These are phyloP conservation scores for Yarrowia osloensis DNA, from an alignment of 805 yeast species.

Conservation along the genomic window DNA sequence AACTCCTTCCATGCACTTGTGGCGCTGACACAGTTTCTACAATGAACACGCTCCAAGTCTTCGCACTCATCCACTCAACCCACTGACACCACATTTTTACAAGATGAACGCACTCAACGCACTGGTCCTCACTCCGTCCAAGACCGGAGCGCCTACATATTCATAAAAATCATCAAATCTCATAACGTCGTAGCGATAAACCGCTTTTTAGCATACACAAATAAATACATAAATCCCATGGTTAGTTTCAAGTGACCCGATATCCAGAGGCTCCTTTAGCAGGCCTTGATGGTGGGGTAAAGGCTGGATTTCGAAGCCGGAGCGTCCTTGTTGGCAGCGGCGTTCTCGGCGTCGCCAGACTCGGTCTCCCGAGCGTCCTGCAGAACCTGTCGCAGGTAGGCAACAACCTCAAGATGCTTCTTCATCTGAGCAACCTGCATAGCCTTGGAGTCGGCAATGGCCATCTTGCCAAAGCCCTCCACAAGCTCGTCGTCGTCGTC, in stretches of 20 bases:
- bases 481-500: constrained; percentile 26
- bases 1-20: too few relatives aligned
- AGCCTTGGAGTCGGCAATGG: constrained; percentile 29
- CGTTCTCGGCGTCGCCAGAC: background rate
- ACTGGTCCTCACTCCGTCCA: too few relatives aligned
- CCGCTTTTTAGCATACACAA: constrained; percentile 31
- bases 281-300: constrained; percentile 29
- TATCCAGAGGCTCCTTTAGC: background rate
- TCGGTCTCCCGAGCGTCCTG: constrained; percentile 19
- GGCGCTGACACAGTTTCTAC: too few relatives aligned
- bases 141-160: background rate
- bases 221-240: constrained; percentile 29
- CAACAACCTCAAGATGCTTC: constrained; percentile 22
- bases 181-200: constrained; percentile 29
- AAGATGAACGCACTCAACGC: background rate
- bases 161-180: constrained; percentile 16
- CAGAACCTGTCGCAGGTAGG: constrained; percentile 22
- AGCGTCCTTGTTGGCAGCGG: background rate
- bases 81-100: too few relatives aligned
- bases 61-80: too few relatives aligned
- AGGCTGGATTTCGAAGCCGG: constrained; percentile 21
- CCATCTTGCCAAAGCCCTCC: constrained; percentile 30
- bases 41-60: too few relatives aligned
- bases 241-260: constrained; percentile 20
- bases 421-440: constrained; percentile 30